Base-by-base conservation (phyloP, 2,329 filamentous ascomycete species). In the Fonsecaea erecta region DNA sequence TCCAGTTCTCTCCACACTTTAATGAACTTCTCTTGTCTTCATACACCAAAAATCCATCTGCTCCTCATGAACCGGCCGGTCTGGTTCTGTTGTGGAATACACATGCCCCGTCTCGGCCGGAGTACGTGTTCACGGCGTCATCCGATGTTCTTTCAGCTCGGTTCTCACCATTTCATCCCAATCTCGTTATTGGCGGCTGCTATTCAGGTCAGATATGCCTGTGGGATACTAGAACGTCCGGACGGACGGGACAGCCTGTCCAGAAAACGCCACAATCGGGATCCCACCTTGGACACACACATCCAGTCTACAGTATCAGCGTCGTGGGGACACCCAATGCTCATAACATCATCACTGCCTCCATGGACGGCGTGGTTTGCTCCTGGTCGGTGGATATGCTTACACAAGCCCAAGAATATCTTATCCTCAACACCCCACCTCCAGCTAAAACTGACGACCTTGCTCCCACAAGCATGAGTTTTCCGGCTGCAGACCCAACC, bases 371-470 rank as follows among this genome's bases (percentile, higher is more conserved):
- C 61, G 92, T 96, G 9, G 92, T 98, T 48, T 99, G 95, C 77
- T 92, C 93, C 54, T 99, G 95, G 95, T 93, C 91, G 62, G 92
- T 97, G 69, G 96, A 99, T 77, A 98, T 99, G 87, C 90, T 99
- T 66, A 92, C 94, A 0, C 92, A 97, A 77, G 95, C 95, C 0
- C 94, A 98, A 78, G 95, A 99, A 80, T 89, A 93, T 62, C 86
- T 99, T 48, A 92, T 96, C 73, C 84, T 99, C 12, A 90, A 89
- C 65, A 91, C 93, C 1, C 94, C 94, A 2, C 88, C 89, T 16
- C 92, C 94, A 4, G 89, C 91, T 71, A 94, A 93, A 77, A 94
- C 93, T 3, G 96, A 99, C 78, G 95, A 99, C 74, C 88, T 99
- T 56, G 93, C 93, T 61, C 95, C 96, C 1, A 97, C 92, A 0